Evolutionary conservation across 208 protist species (phyloP).

Genomic region (Angomonas desouzai): DNA sequence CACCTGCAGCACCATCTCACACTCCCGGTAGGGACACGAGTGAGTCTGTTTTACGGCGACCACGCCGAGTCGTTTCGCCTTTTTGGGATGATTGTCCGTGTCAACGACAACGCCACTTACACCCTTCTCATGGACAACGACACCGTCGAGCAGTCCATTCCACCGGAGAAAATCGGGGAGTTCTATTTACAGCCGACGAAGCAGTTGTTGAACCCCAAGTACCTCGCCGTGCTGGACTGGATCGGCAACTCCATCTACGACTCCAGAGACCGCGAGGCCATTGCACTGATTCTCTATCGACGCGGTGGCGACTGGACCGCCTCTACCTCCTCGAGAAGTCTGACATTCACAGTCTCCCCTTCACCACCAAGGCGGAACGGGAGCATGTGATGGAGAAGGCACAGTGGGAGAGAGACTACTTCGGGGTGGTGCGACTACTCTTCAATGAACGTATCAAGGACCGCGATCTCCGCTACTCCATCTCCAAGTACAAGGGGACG

Average conservation of each 20-base stretch:
- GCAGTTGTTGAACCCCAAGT: constrained; percentile 55
- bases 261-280: constrained; percentile 52
- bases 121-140: constrained; percentile 71
- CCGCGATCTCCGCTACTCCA: constrained; percentile 39
- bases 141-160: constrained; percentile 67
- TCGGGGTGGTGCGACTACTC: constrained; percentile 35
- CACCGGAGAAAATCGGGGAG: constrained; percentile 43
- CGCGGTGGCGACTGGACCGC: constrained; percentile 72
- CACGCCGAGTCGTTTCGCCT: constrained; percentile 17
- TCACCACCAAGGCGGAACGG: constrained; percentile 32
- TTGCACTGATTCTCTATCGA: constrained; percentile 69
- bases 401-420: constrained; percentile 61
- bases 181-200: constrained; percentile 32
- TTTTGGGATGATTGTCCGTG: constrained; percentile 61
- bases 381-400: constrained; percentile 47
- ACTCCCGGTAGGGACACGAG: constrained; percentile 6
- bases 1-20: constrained; percentile 5
- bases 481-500: constrained; percentile 67
- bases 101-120: constrained; percentile 77
- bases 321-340: constrained; percentile 70
- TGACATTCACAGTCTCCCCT: constrained; percentile 48
- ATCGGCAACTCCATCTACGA: constrained; percentile 64
- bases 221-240: constrained; percentile 65
- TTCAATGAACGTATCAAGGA: constrained; percentile 55
- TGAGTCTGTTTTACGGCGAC: constrained; percentile 7